Conservation (phyloP, 2,329 filamentous ascomycete genomes). For the Thielaviopsis populi region DNA sequence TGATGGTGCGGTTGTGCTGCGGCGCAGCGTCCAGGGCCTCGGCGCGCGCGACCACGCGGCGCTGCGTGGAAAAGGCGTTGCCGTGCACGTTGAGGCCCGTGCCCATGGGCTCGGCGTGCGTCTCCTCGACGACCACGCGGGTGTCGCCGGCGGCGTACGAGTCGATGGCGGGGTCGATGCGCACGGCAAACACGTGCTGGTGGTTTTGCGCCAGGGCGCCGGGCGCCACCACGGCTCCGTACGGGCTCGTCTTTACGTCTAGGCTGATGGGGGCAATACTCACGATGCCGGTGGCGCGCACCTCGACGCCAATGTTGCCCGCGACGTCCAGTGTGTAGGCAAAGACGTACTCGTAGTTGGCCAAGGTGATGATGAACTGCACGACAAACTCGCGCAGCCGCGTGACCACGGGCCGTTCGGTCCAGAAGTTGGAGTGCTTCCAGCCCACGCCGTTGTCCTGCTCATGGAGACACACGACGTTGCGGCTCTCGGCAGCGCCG, state of each 20-base stretch:
- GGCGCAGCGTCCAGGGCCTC: slow-evolving; percentile 39
- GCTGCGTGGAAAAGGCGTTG: slow-evolving; percentile 42
- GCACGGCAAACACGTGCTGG: slow-evolving; percentile 52
- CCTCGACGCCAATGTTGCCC: slow-evolving; percentile 46
- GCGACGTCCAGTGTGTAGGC: slow-evolving; percentile 44
- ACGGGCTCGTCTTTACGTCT: slow-evolving; percentile 35
- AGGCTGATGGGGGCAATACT: slow-evolving; percentile 43
- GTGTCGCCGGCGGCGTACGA: slow-evolving; percentile 32
- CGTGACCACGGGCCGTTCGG: slow-evolving; percentile 43
- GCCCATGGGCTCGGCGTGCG: slow-evolving; percentile 27
- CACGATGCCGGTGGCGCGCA: slow-evolving; percentile 51
- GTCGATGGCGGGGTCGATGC: slow-evolving; percentile 51
- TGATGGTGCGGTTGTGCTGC: slow-evolving; percentile 34
- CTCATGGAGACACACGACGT: slow-evolving; percentile 54
- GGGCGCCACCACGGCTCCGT: slow-evolving; percentile 47
- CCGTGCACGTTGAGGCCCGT: slow-evolving; percentile 44
- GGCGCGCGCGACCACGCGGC: slow-evolving; percentile 32
- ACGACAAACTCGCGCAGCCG: slow-evolving; percentile 48
- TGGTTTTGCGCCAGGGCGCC: slow-evolving; percentile 55
- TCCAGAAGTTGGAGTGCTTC: slow-evolving; percentile 60
- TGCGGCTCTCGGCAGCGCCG: slow-evolving; percentile 34
- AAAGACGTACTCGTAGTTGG: slow-evolving; percentile 53
- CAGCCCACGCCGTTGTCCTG: slow-evolving; percentile 55
- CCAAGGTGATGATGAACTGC: slow-evolving; percentile 53
- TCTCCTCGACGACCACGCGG: slow-evolving; percentile 32